Base-by-base conservation (phyloP, 768 basidiomycete species). In the Hygrocybe punicea region DNA sequence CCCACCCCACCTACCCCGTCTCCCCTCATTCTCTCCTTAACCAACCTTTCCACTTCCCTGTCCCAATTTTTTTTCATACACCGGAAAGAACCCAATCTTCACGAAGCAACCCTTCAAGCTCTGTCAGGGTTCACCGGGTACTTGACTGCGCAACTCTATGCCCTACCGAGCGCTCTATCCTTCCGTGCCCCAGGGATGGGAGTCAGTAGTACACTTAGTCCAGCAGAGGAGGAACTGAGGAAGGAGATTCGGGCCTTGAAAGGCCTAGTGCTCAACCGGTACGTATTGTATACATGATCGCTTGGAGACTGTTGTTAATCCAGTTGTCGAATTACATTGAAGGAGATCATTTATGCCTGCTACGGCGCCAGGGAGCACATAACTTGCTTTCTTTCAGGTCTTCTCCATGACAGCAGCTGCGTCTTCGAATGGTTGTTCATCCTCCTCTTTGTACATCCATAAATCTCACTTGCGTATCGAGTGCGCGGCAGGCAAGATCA, bases 111-210 rank as follows among this genome's bases (percentile, higher is more conserved):
- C 9, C 72, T 91, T 6, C 81, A 90, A 65, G 67, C 81, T 0
- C 76, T 91, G 37, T 79, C 85, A 2, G 85, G 89, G 62, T 80
- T 92, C 58, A 91, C 89, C 0, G 89, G 90, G 5, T 90, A 89
- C 68, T 81, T 92, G 64, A 85, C 86, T 56, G 79, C 86, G 8
- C 86, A 90, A 61, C 81, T 87, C 2, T 91, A 90, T 34, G 11
- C 33, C n/a, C 29, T 58, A 11, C 53, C 56, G 6, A 10, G 10
- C 19, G 39, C 34, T 64, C 65, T 77, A 29, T 76, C 81, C 11
- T 81, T 75, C 62, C 74, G 73, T 42, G 62, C 73, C 2, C 61
- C 73, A 42, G 70, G 69, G 4, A 51, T 62, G 10, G 69, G 72
- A 8, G 63, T 73, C 23, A 61, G 63, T 25, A 63, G 62, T 16